A percentile compares a stretch with the other conserved stretches of the same genome.
These are phyloP conservation scores for Westerdykella ornata DNA, from an alignment of 2,329 filamentous ascomycete genomes.

Conservation along the genomic window DNA sequence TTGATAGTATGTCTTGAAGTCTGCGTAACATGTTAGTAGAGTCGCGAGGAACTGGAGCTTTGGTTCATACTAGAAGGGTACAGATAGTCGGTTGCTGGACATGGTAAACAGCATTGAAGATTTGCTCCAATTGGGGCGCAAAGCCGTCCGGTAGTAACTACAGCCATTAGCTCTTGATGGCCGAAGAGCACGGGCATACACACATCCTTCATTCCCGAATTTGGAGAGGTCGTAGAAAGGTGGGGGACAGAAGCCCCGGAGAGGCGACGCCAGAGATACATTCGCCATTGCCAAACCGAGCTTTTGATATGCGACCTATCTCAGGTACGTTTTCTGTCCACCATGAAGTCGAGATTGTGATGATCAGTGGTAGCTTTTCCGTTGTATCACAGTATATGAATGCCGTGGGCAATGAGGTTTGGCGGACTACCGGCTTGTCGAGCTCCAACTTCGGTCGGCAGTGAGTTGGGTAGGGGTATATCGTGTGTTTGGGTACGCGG, in stretches of 20 bases:
- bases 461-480: slow-evolving; percentile 1
- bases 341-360: slow-evolving; percentile 16
- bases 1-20: slow-evolving; percentile 51
- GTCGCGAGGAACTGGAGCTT: not conserved
- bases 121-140: slow-evolving; percentile 48
- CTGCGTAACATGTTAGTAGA: slow-evolving; percentile 25
- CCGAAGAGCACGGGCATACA: slow-evolving; percentile 26
- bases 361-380: not conserved
- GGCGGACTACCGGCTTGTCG: no score
- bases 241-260: slow-evolving; percentile 53
- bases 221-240: slow-evolving; percentile 62
- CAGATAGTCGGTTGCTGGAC: slow-evolving; percentile 74
- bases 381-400: no score
- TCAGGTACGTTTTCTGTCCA: slow-evolving; percentile 12
- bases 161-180: slow-evolving; percentile 25
- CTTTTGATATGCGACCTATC: slow-evolving; percentile 4
- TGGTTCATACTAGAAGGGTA: slow-evolving; percentile 51
- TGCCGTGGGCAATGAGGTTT: no score
- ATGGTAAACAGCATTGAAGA: slow-evolving; percentile 77
- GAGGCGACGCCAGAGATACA: slow-evolving; percentile 21
- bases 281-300: slow-evolving; percentile 24
- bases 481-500: slow-evolving; percentile 1
- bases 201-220: slow-evolving; percentile 64
- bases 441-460: slow-evolving; percentile 2
- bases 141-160: slow-evolving; percentile 52